A percentile compares a stretch with the other conserved stretches of the same genome.
Conservation (phyloP, 2,329 filamentous ascomycete species). For the Plenodomus tracheiphilus region DNA sequence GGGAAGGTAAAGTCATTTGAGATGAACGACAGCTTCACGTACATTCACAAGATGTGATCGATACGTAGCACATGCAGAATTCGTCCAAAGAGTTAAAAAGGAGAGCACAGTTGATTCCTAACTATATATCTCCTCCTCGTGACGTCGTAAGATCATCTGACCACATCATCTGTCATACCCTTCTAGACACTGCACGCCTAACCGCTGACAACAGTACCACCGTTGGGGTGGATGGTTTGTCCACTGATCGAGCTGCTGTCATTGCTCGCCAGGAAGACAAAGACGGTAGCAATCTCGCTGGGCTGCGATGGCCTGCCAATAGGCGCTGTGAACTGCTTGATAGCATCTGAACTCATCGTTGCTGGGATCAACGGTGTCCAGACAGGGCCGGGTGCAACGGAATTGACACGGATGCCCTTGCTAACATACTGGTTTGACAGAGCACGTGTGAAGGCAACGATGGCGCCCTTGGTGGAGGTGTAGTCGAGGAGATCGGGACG, state of each 20-base stretch:
- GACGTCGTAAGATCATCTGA: constrained; percentile 8
- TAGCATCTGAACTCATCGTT: constrained; percentile 57
- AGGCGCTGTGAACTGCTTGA: constrained; percentile 72
- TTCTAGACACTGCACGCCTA: constrained; percentile 16
- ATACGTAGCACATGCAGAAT: background rate
- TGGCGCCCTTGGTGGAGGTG: constrained; percentile 77
- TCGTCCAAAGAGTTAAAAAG: background rate
- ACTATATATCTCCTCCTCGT: constrained; percentile 3
- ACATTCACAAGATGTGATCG: no score
- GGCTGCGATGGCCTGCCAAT: constrained; percentile 80
- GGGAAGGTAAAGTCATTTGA: no score
- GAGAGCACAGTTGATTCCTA: background rate
- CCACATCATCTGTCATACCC: no score
- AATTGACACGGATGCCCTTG: constrained; percentile 76
- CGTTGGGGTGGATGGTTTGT: constrained; percentile 68
- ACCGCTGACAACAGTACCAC: constrained; percentile 41
- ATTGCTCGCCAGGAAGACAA: constrained; percentile 76
- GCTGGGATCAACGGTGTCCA: constrained; percentile 50
- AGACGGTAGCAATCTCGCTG: constrained; percentile 78
- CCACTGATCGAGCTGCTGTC: constrained; percentile 77
- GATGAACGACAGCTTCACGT: no score
- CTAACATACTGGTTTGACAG: constrained; percentile 73
- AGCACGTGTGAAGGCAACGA: constrained; percentile 77
- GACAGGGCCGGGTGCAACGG: constrained; percentile 71
- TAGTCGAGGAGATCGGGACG: constrained; percentile 81